Conservation (phyloP, 2,329 filamentous ascomycete species). For the Oidium heveae region DNA sequence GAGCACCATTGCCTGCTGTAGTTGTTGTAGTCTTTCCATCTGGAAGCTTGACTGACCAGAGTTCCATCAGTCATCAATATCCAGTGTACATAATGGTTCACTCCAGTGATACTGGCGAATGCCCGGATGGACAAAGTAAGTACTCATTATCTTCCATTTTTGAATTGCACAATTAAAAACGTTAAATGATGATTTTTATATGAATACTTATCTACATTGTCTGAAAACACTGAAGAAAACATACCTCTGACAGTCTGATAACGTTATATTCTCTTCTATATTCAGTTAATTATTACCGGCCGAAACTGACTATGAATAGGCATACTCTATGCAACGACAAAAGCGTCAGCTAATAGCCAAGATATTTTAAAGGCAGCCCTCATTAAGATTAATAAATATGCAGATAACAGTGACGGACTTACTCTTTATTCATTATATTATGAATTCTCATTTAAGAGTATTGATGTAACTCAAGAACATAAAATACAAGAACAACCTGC, state of each 20-base stretch:
- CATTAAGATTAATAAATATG: conserved; percentile 17
- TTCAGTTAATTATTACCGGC: conserved; percentile 2
- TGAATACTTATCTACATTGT: conserved; percentile 99
- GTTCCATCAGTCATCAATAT: conserved; percentile 14
- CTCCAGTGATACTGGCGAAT: conserved; percentile 81
- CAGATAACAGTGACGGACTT: conserved; percentile 11
- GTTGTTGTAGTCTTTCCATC: conserved; percentile 42
- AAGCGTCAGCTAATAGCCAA: conserved; percentile 6
- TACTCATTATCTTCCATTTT: conserved; percentile 13
- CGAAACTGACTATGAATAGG: conserved; percentile 12
- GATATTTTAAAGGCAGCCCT: conserved; percentile 15
- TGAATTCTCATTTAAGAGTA: conserved; percentile 19
- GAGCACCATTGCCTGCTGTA: conserved; percentile 48
- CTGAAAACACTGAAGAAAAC: conserved; percentile 81
- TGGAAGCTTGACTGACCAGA: conserved; percentile 18
- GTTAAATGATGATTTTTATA: conserved; percentile 60
- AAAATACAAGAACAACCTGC: conserved; percentile 19
- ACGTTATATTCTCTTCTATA: conserved; percentile 13
- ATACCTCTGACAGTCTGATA: conserved; percentile 78
- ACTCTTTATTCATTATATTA: conserved; percentile 29
- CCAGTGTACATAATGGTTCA: conserved; percentile 44
- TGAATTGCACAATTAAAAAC: conserved; percentile 2
- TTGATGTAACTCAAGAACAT: conserved; percentile 11
- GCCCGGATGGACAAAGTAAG: conserved; percentile 75
- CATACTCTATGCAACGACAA: conserved; percentile 13